Evolutionary conservation across 2,329 filamentous ascomycete genomes (phyloP).

Genomic region (Trichoderma hamatum): DNA sequence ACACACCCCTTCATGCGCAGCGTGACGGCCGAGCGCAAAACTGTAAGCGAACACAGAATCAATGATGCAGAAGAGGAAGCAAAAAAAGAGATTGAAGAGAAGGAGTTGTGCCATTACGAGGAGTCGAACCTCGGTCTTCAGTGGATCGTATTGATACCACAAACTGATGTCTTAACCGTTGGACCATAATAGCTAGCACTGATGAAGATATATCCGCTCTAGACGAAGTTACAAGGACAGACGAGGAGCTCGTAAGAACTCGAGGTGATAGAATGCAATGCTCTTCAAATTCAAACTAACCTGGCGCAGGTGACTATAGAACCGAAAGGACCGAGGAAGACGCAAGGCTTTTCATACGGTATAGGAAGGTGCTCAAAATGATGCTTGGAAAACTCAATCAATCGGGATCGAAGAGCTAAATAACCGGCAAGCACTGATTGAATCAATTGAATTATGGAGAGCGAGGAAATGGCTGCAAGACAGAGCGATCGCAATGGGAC

Average conservation of each 20-base stretch:
- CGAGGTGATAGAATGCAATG: no score
- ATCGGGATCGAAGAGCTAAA: no score
- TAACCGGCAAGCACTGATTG: background rate
- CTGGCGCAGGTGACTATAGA: background rate
- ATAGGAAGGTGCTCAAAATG: background rate
- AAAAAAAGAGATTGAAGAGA: background rate
- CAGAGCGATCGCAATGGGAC: no score
- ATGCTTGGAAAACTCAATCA: background rate
- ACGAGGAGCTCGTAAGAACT: background rate
- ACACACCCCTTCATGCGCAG: background rate
- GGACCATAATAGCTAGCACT: constrained; percentile 35
- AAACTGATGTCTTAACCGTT: constrained; percentile 39
- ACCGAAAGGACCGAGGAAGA: background rate
- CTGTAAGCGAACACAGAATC: background rate
- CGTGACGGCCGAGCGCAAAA: background rate
- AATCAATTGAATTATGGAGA: background rate
- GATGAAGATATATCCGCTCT: background rate
- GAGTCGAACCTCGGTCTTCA: constrained; percentile 39
- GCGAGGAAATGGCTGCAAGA: background rate
- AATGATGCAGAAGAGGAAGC: background rate
- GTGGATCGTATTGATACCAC: constrained; percentile 34
- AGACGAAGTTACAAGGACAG: background rate
- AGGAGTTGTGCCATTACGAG: constrained; percentile 29
- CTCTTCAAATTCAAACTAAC: background rate
- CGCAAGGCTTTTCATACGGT: background rate